Evolutionary conservation across 257 asterid genomes (phyloP).

Genomic region (Linaria vulgaris): DNA sequence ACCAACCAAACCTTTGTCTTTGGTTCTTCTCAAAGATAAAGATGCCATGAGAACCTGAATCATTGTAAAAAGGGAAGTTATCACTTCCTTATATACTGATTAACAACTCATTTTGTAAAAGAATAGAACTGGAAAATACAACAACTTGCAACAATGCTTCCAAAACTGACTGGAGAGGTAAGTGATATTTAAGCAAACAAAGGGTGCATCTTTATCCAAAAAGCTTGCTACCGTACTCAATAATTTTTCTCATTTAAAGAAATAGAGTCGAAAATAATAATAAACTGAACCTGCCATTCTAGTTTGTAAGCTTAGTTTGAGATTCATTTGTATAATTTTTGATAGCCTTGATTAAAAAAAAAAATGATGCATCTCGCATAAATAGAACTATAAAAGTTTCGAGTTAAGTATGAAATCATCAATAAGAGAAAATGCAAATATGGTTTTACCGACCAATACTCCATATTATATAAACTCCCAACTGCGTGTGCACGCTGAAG

Average conservation of each 20-base stretch:
- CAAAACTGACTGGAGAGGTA: background rate
- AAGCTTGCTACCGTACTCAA: background rate
- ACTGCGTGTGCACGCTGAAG: too few relatives aligned
- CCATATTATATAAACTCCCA: too few relatives aligned
- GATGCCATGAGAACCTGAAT: slow-evolving; percentile 55
- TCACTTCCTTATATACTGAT: background rate
- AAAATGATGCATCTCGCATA: background rate
- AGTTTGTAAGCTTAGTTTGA: background rate
- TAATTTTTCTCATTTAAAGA: background rate
- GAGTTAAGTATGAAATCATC: background rate
- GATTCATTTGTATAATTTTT: background rate
- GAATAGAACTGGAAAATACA: background rate
- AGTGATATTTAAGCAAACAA: background rate
- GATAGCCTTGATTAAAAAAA: too few relatives aligned
- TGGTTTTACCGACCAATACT: too few relatives aligned
- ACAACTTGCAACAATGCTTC: slow-evolving; percentile 1
- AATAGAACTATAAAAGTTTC: background rate
- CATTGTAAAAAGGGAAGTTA: background rate
- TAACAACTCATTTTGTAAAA: too few relatives aligned
- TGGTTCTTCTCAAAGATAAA: slow-evolving; percentile 60
- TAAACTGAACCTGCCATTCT: background rate
- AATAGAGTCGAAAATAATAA: background rate
- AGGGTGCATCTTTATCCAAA: background rate
- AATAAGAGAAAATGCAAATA: background rate
- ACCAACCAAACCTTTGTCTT: slow-evolving; percentile 45